phyloP scores from a whole-genome alignment of 106 monocot species.

The Dendrobium catenatum region DNA sequence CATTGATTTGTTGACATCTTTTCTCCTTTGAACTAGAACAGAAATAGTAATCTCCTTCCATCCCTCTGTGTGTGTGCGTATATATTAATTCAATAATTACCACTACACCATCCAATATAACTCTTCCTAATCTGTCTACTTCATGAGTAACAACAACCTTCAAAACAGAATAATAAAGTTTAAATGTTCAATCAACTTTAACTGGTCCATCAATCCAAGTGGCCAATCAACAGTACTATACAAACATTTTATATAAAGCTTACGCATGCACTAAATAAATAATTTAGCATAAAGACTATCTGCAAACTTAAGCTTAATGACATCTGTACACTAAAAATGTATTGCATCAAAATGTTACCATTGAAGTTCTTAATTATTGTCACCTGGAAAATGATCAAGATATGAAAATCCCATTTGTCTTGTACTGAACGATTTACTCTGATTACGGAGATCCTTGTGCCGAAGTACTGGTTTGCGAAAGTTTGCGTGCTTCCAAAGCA shows the following conservation, averaged over 20 bases:
- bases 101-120: too few relatives aligned
- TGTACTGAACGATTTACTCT: constrained; percentile 44
- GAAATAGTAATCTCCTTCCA: too few relatives aligned
- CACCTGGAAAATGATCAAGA: constrained; percentile 66
- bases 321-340: neutral
- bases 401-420: constrained; percentile 33
- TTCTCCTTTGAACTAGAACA: too few relatives aligned
- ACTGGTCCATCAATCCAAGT: neutral
- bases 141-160: neutral
- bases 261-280: neutral
- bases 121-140: too few relatives aligned
- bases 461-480: constrained; percentile 32
- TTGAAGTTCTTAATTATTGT: neutral
- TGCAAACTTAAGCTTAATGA: neutral
- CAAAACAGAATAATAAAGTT: neutral
- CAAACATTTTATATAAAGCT: neutral
- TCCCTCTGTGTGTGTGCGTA: too few relatives aligned
- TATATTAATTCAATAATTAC: too few relatives aligned
- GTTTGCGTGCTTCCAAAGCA: constrained; percentile 32
- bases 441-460: constrained; percentile 38
- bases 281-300: neutral
- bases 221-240: neutral
- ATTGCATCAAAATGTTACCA: neutral
- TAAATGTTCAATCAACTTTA: neutral
- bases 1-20: too few relatives aligned